Evolutionary conservation across 768 basidiomycete species (phyloP).

Genomic region (Crucibulum laeve): DNA sequence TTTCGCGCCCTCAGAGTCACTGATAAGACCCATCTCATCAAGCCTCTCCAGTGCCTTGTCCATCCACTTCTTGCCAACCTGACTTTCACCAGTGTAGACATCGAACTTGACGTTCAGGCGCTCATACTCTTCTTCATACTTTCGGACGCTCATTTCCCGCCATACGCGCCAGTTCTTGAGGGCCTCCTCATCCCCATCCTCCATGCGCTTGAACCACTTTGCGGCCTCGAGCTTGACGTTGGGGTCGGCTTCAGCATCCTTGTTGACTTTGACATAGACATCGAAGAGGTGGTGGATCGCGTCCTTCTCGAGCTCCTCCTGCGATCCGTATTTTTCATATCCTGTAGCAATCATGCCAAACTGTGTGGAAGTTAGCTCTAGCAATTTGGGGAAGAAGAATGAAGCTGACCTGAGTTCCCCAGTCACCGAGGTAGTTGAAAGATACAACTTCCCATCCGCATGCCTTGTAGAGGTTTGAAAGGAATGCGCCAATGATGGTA

Average conservation of each 20-base stretch:
- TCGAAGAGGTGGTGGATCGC: conserved; percentile 94
- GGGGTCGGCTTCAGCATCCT: conserved; percentile 71
- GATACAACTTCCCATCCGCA: conserved; percentile 91
- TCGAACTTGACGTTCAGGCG: conserved; percentile 90
- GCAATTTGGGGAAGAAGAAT: neutral
- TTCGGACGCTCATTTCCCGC: conserved; percentile 87
- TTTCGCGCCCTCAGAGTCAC: conserved; percentile 76
- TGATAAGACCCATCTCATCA: conserved; percentile 69
- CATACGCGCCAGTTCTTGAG: conserved; percentile 89
- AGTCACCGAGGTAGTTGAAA: conserved; percentile 96
- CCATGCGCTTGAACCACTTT: conserved; percentile 91
- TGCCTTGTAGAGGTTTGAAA: conserved; percentile 85
- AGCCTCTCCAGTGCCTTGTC: conserved; percentile 66
- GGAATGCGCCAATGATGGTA: conserved; percentile 98
- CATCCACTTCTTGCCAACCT: conserved; percentile 70
- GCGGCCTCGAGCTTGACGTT: conserved; percentile 74
- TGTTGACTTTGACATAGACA: conserved; percentile 92
- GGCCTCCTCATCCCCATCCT: conserved; percentile 83
- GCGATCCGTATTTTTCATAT: conserved; percentile 87
- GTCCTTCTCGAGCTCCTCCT: conserved; percentile 78
- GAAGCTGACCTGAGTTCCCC: conserved; percentile 86
- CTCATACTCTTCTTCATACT: conserved; percentile 85
- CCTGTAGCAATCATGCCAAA: conserved; percentile 88
- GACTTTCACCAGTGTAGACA: conserved; percentile 87
- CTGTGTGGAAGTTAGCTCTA: conserved; percentile 23